phyloP scores from a whole-genome alignment of 345 rosid genomes.

The Euphorbia tirucalli region DNA sequence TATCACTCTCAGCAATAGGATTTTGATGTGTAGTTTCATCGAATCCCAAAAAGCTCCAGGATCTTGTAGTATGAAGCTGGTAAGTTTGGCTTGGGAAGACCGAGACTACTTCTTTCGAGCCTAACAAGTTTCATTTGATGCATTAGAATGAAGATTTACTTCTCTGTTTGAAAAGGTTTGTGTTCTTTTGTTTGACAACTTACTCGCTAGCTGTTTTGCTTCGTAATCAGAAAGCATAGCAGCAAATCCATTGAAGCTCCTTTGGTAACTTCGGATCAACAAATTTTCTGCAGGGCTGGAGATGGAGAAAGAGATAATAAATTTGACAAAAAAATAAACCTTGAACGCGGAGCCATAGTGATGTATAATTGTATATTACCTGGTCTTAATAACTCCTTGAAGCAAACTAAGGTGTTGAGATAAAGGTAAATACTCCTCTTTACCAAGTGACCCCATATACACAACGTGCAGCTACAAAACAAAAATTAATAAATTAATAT shows the following conservation, averaged over 20 bases:
- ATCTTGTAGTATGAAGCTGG: constrained; percentile 43
- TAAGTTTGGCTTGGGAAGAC: constrained; percentile 6
- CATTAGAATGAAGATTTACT: not conserved
- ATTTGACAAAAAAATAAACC: not conserved
- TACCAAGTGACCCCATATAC: constrained; percentile 10
- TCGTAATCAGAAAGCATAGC: constrained; percentile 44
- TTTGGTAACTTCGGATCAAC: constrained; percentile 45
- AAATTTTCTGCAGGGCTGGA: constrained; percentile 27
- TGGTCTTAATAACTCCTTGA: not conserved
- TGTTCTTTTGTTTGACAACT: constrained; percentile 15
- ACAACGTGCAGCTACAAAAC: not conserved
- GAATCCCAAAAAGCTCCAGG: constrained; percentile 59
- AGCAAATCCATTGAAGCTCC: constrained; percentile 59
- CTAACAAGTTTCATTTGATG: constrained; percentile 10
- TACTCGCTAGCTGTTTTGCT: constrained; percentile 36
- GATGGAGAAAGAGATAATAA: not conserved
- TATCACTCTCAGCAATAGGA: constrained; percentile 28
- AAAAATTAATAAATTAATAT: not conserved
- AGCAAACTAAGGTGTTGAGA: constrained; percentile 10
- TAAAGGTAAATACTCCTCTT: not conserved
- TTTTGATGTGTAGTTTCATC: constrained; percentile 3
- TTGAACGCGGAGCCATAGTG: not conserved
- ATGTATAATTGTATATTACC: not conserved
- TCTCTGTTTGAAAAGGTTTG: not conserved
- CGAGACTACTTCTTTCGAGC: constrained; percentile 18